A percentile compares a stretch with the other conserved stretches of the same genome.
Conservation (phyloP, 129 eudicot genomes). For the Oenanthe sinensis region DNA sequence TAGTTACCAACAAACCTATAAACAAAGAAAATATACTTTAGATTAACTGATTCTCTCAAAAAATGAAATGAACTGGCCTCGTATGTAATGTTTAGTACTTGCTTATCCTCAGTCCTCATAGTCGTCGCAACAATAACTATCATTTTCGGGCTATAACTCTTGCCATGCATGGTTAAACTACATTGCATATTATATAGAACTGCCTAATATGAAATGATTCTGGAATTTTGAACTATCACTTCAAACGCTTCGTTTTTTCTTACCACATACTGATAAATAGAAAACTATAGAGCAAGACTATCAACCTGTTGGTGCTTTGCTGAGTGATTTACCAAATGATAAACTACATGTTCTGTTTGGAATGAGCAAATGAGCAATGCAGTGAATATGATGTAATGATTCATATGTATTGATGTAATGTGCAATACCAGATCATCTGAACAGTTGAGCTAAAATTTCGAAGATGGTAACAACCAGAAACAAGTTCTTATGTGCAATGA, state of each 20-base stretch:
- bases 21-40: too few relatives aligned
- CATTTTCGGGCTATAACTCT: not conserved
- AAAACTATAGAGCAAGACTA: too few relatives aligned
- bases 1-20: not conserved
- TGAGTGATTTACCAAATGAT: too few relatives aligned
- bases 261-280: not conserved
- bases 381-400: too few relatives aligned
- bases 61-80: not conserved
- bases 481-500: too few relatives aligned
- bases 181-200: too few relatives aligned
- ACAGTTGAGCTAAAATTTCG: too few relatives aligned
- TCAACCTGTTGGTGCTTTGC: not conserved
- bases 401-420: too few relatives aligned
- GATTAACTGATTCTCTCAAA: not conserved
- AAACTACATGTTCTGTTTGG: not conserved
- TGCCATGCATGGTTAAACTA: not conserved
- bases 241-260: not conserved
- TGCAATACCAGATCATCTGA: too few relatives aligned
- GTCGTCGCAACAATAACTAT: not conserved
- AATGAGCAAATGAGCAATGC: too few relatives aligned
- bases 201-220: not conserved
- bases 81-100: not conserved
- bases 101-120: too few relatives aligned
- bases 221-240: not conserved
- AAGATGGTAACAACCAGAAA: too few relatives aligned